Base-by-base conservation (phyloP, 192 early-diverging fungal genomes). In the Coemansia sp. region DNA sequence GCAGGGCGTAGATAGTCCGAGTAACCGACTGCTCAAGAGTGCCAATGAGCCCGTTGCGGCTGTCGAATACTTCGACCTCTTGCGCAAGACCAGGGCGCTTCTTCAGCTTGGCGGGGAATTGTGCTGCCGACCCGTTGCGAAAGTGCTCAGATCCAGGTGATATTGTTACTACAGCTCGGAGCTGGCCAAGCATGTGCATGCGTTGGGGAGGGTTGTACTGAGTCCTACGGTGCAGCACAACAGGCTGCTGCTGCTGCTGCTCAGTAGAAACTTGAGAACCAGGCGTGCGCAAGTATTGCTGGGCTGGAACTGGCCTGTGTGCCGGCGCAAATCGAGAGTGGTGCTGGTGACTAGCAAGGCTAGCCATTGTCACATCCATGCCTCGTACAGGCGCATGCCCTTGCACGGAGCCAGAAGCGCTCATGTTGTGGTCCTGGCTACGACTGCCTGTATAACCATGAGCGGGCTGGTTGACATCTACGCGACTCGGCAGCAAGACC, bases 111-210 rank as follows among this genome's bases (percentile, higher is more conserved):
- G 58, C 60, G 1, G 74, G 74, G 8, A 77, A 36, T 10, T 69
- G 61, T 8, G 40, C 55, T 0, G 60, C 57, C 0, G 15, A 26
- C 48, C 68, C 68, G n/a, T 42, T 42, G 35, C 39, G 63, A 48
- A 67, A 77, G 22, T 77, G 57, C 0, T 27, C 33, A 4, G 74
- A 77, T 4, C 64, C 65, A 0, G 68, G 63, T 4, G 68, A 77
- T n/a, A 71, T 52, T 4, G 63, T 53, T 15, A 64, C 60, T 9
- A 71, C 65, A 17, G 74, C 74, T 11, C 56, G 64, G 36, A 77
- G 54, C 53, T 77, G 74, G 17, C 74, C 74, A 33, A 77, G 55
- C 74, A 77, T 77, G 43, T 46, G 34, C 64, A 77, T 53, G 17
- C 56, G 63, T 38, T 48, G 24, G 44, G 10, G 8, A 22, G 24